phyloP scores from a whole-genome alignment of 164 flowering plant species.

The Warburgia ugandensis region DNA sequence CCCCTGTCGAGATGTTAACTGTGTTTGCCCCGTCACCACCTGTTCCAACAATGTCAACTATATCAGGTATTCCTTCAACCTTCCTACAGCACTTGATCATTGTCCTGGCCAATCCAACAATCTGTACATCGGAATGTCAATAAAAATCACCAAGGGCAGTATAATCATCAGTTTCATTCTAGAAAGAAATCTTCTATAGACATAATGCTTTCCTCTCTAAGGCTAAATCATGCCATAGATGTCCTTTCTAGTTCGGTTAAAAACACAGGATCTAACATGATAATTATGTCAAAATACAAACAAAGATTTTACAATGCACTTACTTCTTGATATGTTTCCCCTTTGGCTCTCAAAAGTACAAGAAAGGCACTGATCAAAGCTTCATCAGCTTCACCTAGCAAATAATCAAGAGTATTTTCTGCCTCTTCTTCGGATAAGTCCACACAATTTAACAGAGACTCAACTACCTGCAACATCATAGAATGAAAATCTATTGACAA shows the following conservation, averaged over 20 bases:
- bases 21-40: constrained; percentile 99
- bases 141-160: not conserved
- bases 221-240: too few species aligned
- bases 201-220: too few species aligned
- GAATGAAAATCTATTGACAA: not conserved
- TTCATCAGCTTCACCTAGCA: constrained; percentile 63
- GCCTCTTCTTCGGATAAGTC: constrained; percentile 81
- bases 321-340: constrained; percentile 92
- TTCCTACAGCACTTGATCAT: constrained; percentile 61
- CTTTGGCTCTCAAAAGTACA: constrained; percentile 88
- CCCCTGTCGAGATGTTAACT: constrained; percentile 90
- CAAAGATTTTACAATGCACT: constrained; percentile 11
- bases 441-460: constrained; percentile 51
- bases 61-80: constrained; percentile 71
- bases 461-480: constrained; percentile 50
- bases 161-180: not conserved
- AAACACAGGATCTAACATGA: too few species aligned
- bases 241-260: too few species aligned
- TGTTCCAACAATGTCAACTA: constrained; percentile 92
- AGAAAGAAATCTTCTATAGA: not conserved
- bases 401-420: constrained; percentile 60
- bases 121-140: constrained; percentile 24
- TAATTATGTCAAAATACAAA: not conserved
- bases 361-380: constrained; percentile 83
- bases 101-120: constrained; percentile 87